Conservation (phyloP, 495 filamentous ascomycete species). For the Annulohypoxylon stygium region DNA sequence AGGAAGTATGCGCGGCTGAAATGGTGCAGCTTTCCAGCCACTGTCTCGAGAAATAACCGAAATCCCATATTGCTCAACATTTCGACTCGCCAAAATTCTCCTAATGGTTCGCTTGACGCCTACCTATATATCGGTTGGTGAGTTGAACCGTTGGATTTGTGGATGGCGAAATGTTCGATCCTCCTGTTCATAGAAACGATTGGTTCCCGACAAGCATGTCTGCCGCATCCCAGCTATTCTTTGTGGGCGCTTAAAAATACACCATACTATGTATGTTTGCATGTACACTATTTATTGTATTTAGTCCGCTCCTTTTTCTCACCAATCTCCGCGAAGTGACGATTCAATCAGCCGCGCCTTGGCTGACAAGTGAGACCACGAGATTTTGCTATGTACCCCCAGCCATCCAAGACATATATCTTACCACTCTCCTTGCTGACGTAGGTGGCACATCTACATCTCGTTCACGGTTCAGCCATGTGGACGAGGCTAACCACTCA, state of each 20-base stretch:
- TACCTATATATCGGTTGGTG: conserved; percentile 15
- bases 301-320: conserved; percentile 8
- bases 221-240: not conserved
- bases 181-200: conserved; percentile 31
- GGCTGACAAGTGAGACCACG: conserved; percentile 10
- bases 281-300: too few species aligned
- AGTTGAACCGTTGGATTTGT: conserved; percentile 19
- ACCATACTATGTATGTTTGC: not conserved
- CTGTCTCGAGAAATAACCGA: conserved; percentile 29
- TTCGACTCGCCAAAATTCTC: conserved; percentile 17
- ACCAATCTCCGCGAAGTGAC: not conserved
- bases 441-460: conserved; percentile 24
- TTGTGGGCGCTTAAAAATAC: conserved; percentile 40
- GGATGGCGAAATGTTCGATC: conserved; percentile 26
- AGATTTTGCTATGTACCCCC: not conserved
- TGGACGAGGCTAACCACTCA: not conserved
- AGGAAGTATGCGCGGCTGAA: conserved; percentile 24
- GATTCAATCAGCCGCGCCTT: conserved; percentile 42
- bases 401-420: conserved; percentile 31
- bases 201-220: conserved; percentile 22
- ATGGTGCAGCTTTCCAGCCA: conserved; percentile 19
- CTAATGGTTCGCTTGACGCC: conserved; percentile 38
- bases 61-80: conserved; percentile 15
- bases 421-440: conserved; percentile 30
- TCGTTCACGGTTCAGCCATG: not conserved